Base-by-base conservation (phyloP, 306 rosid species). In the Astragalus membranaceus region DNA sequence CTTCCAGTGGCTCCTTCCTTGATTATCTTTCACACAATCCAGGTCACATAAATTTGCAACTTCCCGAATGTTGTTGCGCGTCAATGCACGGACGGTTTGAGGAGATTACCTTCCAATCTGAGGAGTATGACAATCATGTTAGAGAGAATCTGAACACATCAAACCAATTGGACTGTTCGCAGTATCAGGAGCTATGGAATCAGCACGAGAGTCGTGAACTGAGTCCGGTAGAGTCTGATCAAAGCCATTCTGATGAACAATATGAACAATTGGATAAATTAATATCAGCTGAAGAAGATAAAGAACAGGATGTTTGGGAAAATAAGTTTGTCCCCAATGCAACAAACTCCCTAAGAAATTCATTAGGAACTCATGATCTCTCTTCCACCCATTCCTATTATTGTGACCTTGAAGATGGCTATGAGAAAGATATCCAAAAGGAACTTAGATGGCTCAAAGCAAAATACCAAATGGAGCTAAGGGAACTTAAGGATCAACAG, bases 31-130 rank as follows among this genome's bases (percentile, higher is more conserved):
- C 90, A 8, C 72, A 76, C 29, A 77, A 78, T 78, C 78, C 53
- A 0, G 77, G 80, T 11, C 37, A 65, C 52, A 75, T 79, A 69
- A 68, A 82, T 85, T 55, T 71, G 68, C 85, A 81, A 78, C 84
- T 63, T 76, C 75, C 60, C 49, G 85, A 83, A 59, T 83, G 91
- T 63, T 90, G 95, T 71, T 91, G 92, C 69, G 87, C 91, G 49
- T 94, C 95, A 8, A 83, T 76, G 86, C 97, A 84, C 0, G 97
- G 99, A n/a, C 90, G 97, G 53, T 90, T 90, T 3, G 98, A 82
- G 83, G 98, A 93, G 92, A 72, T 93, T 26, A 93, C 88, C 5
- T 93, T 83, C 65, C 89, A 83, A 64, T 85, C 87, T 2, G 93
- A 86, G 53, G 89, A 86, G 46, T 83, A 86, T 32, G 86, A 79